phyloP scores from a whole-genome alignment of 805 yeast species.

The Kuraishia hungarica region DNA sequence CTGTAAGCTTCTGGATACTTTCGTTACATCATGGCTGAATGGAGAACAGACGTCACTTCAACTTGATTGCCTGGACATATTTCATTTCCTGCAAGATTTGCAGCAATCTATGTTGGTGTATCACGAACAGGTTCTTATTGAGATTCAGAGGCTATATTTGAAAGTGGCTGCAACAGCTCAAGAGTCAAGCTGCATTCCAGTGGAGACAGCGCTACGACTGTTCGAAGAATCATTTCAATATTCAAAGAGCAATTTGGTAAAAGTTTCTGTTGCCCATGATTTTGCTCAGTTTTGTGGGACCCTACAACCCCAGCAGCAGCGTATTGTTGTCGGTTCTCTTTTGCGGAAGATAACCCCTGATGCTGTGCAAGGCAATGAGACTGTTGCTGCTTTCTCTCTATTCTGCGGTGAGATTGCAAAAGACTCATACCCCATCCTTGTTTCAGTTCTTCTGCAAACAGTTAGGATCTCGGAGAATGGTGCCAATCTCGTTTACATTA shows the following conservation, averaged over 20 bases:
- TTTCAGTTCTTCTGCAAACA: neutral
- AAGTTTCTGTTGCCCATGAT: neutral
- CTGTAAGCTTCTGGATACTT: slow-evolving; percentile 20
- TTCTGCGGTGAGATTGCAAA: neutral
- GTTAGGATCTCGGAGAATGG: neutral
- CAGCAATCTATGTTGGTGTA: slow-evolving; percentile 30
- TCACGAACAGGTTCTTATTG: slow-evolving; percentile 25
- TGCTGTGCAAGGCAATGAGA: neutral
- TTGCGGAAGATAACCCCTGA: neutral
- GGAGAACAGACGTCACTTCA: slow-evolving; percentile 15
- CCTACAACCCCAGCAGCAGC: neutral
- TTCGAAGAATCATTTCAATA: neutral
- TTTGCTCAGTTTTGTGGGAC: neutral
- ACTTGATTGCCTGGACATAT: slow-evolving; percentile 39
- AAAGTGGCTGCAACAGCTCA: slow-evolving; percentile 15
- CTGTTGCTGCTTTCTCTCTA: neutral
- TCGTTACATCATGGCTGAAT: slow-evolving; percentile 21
- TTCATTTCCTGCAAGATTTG: slow-evolving; percentile 33
- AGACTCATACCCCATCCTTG: neutral
- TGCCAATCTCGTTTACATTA: neutral
- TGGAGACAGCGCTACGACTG: neutral
- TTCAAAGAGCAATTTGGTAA: neutral
- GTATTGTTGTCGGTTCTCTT: neutral
- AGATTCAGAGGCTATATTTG: slow-evolving; percentile 25
- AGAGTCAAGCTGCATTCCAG: neutral